Evolutionary conservation across 306 rosid genomes (phyloP), one percentile per base, ranked within the genome.

Genomic region (Gynostemma pentaphyllum): DNA sequence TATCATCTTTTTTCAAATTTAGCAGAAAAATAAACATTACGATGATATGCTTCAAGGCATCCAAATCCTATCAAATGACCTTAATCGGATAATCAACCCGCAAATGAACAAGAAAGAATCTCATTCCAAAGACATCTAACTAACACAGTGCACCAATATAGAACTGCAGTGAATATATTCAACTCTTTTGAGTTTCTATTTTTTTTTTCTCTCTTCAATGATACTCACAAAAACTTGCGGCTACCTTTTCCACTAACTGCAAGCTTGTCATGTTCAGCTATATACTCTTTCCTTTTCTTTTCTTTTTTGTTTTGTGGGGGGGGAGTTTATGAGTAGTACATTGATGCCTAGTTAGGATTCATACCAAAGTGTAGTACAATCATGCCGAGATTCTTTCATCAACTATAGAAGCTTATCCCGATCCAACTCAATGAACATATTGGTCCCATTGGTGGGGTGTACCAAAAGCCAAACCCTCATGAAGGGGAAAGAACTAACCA

Each of bases 81-180:
- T 23, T 23, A 61, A 61, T 40, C 14, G 30, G 66, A 14, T 5
- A 49, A 61, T 23, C 39, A 61, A 45, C 66, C 40, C 24, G 21
- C 66, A 24, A 40, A 61, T 34, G 2, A 40, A 39, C 22, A 10
- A 60, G 49, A n/a, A n/a, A 40, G 66, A 60, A 60, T 60, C 49
- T 34, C 49, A 4, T 60, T 39, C n/a, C 46, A 7, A 60, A 60
- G 34, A 45, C 66, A 7, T 48, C 36, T 60, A 22, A 60, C 37
- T 5, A 11, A n/a, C n/a, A n/a, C n/a, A 37, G 65, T 34, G 36
- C 36, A 57, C 29, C 21, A 0, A 22, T 55, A 23, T 7, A 55
- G 15, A 24, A 55, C 5, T 55, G 62, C n/a, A 55, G 62, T 57
- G 64, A 57, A 57, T 57, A 57, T 57, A 57, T 57, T 34, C 64